phyloP scores from a whole-genome alignment of 2,329 filamentous ascomycete genomes.

The Bipolaris oryzae region DNA sequence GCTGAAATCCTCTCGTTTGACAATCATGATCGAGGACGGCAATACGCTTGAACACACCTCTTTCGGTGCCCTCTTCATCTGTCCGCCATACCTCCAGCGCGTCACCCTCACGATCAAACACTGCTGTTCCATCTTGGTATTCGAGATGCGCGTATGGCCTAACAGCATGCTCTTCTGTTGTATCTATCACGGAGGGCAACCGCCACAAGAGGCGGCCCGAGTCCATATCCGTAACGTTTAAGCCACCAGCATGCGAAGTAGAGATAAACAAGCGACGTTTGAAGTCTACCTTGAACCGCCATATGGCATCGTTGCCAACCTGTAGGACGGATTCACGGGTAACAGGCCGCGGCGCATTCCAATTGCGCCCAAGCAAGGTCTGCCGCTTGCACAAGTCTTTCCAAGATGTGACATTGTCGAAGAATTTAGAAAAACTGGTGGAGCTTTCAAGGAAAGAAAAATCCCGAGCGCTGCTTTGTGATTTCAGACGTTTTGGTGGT shows the following conservation, averaged over 20 bases:
- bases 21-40: constrained; percentile 8
- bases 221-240: constrained; percentile 12
- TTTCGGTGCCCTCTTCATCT: constrained; percentile 3
- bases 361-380: constrained; percentile 7
- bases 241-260: constrained; percentile 11
- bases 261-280: constrained; percentile 15
- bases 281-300: constrained; percentile 14
- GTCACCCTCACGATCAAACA: constrained; percentile 10
- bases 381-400: constrained; percentile 10
- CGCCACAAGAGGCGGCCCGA: constrained; percentile 6
- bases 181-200: constrained; percentile 5
- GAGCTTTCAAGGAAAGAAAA: constrained; percentile 3
- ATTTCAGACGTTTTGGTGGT: background rate
- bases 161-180: constrained; percentile 2
- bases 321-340: constrained; percentile 11
- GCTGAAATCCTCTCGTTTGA: constrained; percentile 15
- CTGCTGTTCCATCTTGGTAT: constrained; percentile 14
- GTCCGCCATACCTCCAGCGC: constrained; percentile 9
- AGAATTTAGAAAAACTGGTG: constrained; percentile 14
- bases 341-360: constrained; percentile 1
- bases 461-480: constrained; percentile 2
- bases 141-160: constrained; percentile 13
- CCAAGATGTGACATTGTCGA: constrained; percentile 10
- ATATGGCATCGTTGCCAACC: constrained; percentile 8
- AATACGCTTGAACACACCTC: constrained; percentile 9